Evolutionary conservation across 169 alveolate genomes (phyloP).

Genomic region (Besnoitia besnoiti): DNA sequence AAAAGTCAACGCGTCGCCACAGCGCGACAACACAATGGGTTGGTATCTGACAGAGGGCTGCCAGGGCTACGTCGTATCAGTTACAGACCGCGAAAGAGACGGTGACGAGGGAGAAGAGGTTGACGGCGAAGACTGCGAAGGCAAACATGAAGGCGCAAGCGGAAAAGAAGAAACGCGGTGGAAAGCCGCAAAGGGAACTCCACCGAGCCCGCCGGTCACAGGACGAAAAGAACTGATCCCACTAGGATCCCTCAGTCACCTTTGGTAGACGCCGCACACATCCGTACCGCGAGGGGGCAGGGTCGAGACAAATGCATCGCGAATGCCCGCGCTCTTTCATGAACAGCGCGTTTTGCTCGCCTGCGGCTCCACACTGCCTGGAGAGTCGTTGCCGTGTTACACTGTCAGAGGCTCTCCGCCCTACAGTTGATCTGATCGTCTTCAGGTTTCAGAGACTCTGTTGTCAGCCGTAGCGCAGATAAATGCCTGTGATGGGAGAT

Average conservation of each 20-base stretch:
- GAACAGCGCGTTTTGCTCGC: too few relatives aligned
- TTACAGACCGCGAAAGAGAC: background rate
- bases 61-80: constrained; percentile 1
- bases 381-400: too few relatives aligned
- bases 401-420: too few relatives aligned
- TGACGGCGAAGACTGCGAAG: background rate
- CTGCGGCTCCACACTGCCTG: too few relatives aligned
- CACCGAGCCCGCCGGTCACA: background rate
- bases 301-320: too few relatives aligned
- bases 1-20: background rate
- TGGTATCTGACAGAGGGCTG: background rate
- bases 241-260: background rate
- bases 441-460: too few relatives aligned
- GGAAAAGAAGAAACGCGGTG: background rate
- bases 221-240: background rate
- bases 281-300: too few relatives aligned
- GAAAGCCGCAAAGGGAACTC: background rate
- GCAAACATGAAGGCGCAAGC: background rate
- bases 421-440: too few relatives aligned
- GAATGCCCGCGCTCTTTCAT: too few relatives aligned
- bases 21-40: background rate
- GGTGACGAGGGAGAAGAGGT: background rate
- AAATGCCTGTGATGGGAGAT: too few relatives aligned
- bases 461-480: too few relatives aligned
- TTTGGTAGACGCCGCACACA: background rate